Evolutionary conservation across 2,329 filamentous ascomycete genomes (phyloP), one percentile per base, ranked within the genome.

Genomic region (Coniochaeta sp.): DNA sequence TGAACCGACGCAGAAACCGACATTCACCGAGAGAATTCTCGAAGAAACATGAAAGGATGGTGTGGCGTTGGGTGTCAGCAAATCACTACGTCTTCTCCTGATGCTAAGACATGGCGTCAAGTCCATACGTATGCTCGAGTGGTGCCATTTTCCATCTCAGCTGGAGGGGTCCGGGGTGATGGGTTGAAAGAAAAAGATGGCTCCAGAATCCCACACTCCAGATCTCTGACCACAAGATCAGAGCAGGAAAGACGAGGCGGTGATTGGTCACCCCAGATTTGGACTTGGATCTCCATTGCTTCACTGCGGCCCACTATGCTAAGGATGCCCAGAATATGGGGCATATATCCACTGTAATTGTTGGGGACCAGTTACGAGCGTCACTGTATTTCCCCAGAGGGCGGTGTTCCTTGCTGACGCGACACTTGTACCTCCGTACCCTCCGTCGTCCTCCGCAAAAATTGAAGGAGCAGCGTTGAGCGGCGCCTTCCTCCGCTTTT

Each of bases 401-500:
- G 11, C 19, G 7, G 43, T 31, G 24, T 33, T 19, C 50, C 50
- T 22, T 57, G 54, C 28, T 57, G 54, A 38, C 28, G n/a, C 31
- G 54, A 28, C n/a, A 22, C 19, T 52, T 52, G 47, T 52, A 52
- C 47, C 47, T 31, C 26, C 16, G 47, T 52, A 57, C n/a, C n/a
- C 31, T 38, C 54, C 54, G 54, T 57, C 24, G 34, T 38, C 54
- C 54, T 57, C 52, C 52, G 52, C 52, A 55, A 55, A 55, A 55
- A 14, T n/a, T n/a, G n/a, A n/a, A n/a, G n/a, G n/a, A n/a, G n/a
- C n/a, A n/a, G n/a, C n/a, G n/a, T n/a, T n/a, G n/a, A n/a, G n/a
- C n/a, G n/a, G n/a, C n/a, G 16, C 38, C 17, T 40, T n/a, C 38
- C 38, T n/a, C 43, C 43, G 43, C 43, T 28, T 52, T 52, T 52